A percentile compares a stretch with the other conserved stretches of the same genome.
Conservation (phyloP, 768 basidiomycete species). For the Mycena alexandri region DNA sequence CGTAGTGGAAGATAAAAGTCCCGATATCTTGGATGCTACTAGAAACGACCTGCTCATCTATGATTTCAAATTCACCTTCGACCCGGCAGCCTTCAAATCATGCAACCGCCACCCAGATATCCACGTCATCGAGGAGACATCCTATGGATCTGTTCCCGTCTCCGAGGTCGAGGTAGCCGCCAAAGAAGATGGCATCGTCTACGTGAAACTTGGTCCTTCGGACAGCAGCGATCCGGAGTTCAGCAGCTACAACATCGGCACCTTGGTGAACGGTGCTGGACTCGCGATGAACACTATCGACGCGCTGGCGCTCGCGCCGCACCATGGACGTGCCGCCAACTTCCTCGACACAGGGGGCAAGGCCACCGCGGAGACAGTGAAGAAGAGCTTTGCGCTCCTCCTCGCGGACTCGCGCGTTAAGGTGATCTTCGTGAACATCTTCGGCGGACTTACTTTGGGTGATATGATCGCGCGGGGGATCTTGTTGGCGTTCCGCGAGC, state of each 20-base stretch:
- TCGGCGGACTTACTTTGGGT: constrained; percentile 58
- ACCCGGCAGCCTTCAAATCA: constrained; percentile 31
- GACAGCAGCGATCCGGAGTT: background rate
- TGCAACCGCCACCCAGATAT: constrained; percentile 19
- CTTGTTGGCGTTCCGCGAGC: constrained; percentile 72
- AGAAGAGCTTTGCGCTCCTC: constrained; percentile 85
- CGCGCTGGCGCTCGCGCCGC: constrained; percentile 68
- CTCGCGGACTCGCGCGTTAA: constrained; percentile 77
- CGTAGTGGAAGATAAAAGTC: background rate
- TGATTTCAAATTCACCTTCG: constrained; percentile 23
- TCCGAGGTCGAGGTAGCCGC: constrained; percentile 24
- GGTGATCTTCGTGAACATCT: constrained; percentile 86
- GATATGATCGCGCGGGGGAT: constrained; percentile 35
- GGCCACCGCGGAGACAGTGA: constrained; percentile 88
- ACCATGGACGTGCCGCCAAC: constrained; percentile 83
- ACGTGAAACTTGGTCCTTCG: constrained; percentile 25
- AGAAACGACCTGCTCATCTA: background rate
- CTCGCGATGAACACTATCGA: constrained; percentile 91
- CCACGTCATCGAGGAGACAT: constrained; percentile 25
- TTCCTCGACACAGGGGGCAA: constrained; percentile 88
- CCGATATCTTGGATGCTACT: no score
- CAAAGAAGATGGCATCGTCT: constrained; percentile 31
- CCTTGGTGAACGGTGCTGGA: constrained; percentile 86
- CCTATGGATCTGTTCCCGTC: no score
- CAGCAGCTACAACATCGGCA: constrained; percentile 61